Evolutionary conservation across 495 filamentous ascomycete species (phyloP).

Genomic region (Xylaria scruposa): DNA sequence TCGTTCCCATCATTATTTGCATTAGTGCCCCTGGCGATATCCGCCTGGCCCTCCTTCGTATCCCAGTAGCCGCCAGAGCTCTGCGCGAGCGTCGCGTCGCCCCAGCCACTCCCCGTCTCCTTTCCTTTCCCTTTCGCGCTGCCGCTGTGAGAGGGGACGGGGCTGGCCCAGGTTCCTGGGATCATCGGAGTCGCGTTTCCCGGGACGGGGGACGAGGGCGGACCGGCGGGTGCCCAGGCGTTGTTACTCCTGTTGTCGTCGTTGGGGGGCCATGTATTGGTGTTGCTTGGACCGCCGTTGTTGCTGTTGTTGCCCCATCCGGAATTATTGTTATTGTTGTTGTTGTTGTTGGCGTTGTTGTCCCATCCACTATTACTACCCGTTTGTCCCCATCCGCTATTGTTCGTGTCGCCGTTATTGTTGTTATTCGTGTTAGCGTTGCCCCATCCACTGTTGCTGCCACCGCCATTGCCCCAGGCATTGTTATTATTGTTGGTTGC

Average conservation of each 20-base stretch:
- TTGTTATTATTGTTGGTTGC: constrained; percentile 16
- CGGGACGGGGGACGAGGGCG: background rate
- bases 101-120: background rate
- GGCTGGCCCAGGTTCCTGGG: constrained; percentile 26
- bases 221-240: background rate
- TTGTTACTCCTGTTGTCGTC: constrained; percentile 9
- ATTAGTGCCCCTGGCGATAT: background rate
- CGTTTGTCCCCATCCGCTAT: constrained; percentile 8
- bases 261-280: constrained; percentile 8
- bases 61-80: constrained; percentile 24
- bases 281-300: background rate
- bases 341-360: constrained; percentile 20
- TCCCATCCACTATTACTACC: constrained; percentile 6
- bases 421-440: constrained; percentile 16
- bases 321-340: constrained; percentile 16
- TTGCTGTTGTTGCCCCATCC: constrained; percentile 9
- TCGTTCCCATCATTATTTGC: background rate
- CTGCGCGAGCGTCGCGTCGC: constrained; percentile 23
- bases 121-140: background rate
- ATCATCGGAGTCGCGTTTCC: constrained; percentile 17
- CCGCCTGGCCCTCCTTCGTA: constrained; percentile 13
- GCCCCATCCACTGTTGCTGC: constrained; percentile 13
- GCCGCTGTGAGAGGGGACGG: constrained; percentile 15
- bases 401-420: constrained; percentile 28
- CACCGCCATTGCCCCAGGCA: background rate